phyloP scores from a whole-genome alignment of 31 red algal genomes.

The Endocladia muricata region DNA sequence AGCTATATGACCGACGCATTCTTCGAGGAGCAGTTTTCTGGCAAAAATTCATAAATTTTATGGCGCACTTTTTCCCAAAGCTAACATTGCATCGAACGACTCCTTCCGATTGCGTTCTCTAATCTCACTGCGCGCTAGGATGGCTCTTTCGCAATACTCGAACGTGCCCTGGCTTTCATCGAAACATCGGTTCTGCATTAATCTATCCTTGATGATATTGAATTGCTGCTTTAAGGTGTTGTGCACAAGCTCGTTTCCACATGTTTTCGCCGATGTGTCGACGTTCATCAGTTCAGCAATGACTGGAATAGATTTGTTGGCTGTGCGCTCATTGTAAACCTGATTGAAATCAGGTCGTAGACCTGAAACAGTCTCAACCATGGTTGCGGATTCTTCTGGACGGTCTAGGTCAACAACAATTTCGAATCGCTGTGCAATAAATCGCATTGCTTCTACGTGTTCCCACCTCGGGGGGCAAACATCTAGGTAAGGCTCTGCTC shows the following conservation, averaged over 20 bases:
- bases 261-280: constrained; percentile 5
- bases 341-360: constrained; percentile 11
- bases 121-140: too few species aligned
- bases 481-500: neutral
- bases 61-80: too few species aligned
- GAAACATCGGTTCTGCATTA: constrained; percentile 50
- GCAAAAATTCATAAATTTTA: too few species aligned
- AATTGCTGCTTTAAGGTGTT: constrained; percentile 22
- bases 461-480: constrained; percentile 9
- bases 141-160: constrained; percentile 2
- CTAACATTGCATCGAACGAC: too few species aligned
- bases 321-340: constrained; percentile 27
- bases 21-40: too few species aligned
- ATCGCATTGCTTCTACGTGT: constrained; percentile 29
- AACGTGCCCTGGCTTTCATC: neutral
- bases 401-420: constrained; percentile 27
- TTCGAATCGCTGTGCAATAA: constrained; percentile 31
- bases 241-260: constrained; percentile 35
- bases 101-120: too few species aligned
- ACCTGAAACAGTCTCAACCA: constrained; percentile 33
- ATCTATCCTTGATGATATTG: constrained; percentile 40
- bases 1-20: too few species aligned
- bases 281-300: neutral
- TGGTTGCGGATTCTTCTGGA: constrained; percentile 12
- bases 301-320: neutral